Evolutionary conservation across 1,284 basidiomycete genomes (phyloP).

Genomic region (Apiotrichum veenhuisii): DNA sequence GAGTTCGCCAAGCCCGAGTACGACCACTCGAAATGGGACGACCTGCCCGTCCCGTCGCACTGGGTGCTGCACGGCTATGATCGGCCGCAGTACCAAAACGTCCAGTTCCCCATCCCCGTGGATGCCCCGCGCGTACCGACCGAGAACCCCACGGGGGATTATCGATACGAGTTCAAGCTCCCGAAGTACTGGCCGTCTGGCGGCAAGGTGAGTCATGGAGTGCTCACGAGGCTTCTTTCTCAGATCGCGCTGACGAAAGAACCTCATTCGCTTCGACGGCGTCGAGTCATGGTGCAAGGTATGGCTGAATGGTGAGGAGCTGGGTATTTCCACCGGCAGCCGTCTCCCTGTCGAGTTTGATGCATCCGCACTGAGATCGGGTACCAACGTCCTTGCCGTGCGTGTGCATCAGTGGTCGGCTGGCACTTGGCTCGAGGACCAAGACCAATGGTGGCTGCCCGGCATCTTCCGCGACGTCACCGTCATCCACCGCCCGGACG

Average conservation of each 20-base stretch:
- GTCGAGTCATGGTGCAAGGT: conserved; percentile 19
- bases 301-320: conserved; percentile 15
- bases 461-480: conserved; percentile 29
- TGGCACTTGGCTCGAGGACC: conserved; percentile 24
- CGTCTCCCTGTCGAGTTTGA: conserved; percentile 20
- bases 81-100: conserved; percentile 16
- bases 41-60: conserved; percentile 11
- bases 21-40: conserved; percentile 11
- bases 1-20: conserved; percentile 4
- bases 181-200: conserved; percentile 6
- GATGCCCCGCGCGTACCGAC: conserved; percentile 16
- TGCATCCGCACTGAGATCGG: background rate
- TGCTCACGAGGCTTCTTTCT: background rate
- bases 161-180: conserved; percentile 9
- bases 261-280: conserved; percentile 20
- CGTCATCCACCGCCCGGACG: conserved; percentile 20
- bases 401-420: conserved; percentile 26
- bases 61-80: conserved; percentile 19
- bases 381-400: conserved; percentile 15
- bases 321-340: conserved; percentile 11
- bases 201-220: conserved; percentile 11
- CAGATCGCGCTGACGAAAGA: conserved; percentile 1
- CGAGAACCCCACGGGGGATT: conserved; percentile 23
- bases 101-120: conserved; percentile 17
- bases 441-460: conserved; percentile 31